These are phyloP conservation scores for Limonium bicolor DNA, from an alignment of 148 eudicot genomes.

Conservation along the genomic window DNA sequence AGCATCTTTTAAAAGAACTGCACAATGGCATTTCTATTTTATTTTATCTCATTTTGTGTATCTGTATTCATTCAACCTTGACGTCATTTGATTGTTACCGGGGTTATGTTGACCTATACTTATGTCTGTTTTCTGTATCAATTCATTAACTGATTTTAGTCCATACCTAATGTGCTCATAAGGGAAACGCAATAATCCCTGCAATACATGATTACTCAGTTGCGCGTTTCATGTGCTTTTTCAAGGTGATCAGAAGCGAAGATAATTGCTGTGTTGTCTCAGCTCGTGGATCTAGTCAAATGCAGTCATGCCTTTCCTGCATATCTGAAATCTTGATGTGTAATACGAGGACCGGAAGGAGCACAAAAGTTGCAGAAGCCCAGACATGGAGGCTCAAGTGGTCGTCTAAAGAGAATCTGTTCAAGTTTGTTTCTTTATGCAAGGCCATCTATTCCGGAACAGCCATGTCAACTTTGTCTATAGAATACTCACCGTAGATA, in stretches of 20 bases:
- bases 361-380: conserved; percentile 7
- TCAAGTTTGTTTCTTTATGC: conserved; percentile 34
- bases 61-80: too few species aligned
- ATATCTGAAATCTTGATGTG: conserved; percentile 8
- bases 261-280: conserved; percentile 26
- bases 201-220: background rate
- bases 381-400: conserved; percentile 44
- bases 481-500: conserved; percentile 17
- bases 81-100: too few species aligned
- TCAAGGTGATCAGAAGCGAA: conserved; percentile 40
- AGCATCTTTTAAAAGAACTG: too few species aligned
- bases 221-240: conserved; percentile 4
- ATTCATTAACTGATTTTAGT: too few species aligned
- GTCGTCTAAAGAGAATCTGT: conserved; percentile 31
- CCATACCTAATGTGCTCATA: background rate
- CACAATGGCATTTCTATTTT: too few species aligned
- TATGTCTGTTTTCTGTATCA: too few species aligned
- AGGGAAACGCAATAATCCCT: background rate
- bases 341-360: conserved; percentile 2
- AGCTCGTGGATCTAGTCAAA: conserved; percentile 12
- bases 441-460: conserved; percentile 39
- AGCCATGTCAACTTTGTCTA: conserved; percentile 15
- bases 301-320: conserved; percentile 12
- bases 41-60: too few species aligned
- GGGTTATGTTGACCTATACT: too few species aligned